phyloP scores from a whole-genome alignment of 169 alveolate species.

The Plasmodium cynomolgi region DNA sequence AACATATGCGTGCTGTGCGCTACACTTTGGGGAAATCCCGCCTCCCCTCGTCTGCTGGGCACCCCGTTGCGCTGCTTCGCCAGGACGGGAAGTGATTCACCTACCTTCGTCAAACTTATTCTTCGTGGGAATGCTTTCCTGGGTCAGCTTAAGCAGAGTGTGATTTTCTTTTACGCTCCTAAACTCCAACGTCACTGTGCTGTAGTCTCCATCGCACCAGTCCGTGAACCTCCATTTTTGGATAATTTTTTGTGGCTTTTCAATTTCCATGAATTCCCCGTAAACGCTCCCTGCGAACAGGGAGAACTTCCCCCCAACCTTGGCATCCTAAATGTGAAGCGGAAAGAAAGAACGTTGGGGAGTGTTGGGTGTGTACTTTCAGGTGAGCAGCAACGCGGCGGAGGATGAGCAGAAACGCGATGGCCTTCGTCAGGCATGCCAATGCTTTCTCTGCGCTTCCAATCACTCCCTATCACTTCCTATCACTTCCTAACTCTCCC shows the following conservation, averaged over 20 bases:
- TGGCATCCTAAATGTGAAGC: constrained; percentile 11
- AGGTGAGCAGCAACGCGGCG: not conserved
- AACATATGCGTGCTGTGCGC: not conserved
- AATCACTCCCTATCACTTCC: too few species aligned
- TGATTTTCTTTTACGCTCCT: constrained; percentile 44
- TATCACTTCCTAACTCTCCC: too few species aligned
- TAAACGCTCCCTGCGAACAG: constrained; percentile 32
- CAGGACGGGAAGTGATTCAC: not conserved
- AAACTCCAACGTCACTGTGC: constrained; percentile 55
- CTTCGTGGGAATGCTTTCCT: constrained; percentile 36
- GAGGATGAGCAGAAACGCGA: too few species aligned
- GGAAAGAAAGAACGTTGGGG: not conserved
- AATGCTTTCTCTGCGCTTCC: not conserved
- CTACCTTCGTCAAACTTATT: constrained; percentile 66
- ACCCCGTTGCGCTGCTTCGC: not conserved
- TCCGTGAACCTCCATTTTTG: constrained; percentile 63
- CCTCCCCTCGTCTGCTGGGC: not conserved
- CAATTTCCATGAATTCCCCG: constrained; percentile 44
- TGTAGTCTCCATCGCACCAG: constrained; percentile 45
- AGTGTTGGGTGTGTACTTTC: not conserved
- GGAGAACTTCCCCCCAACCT: constrained; percentile 69
- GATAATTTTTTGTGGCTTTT: constrained; percentile 16
- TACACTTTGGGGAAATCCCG: not conserved
- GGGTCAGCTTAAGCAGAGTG: constrained; percentile 40
- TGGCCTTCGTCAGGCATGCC: not conserved